Percentiles rank a stretch among this genome's conserved stretches.
These are phyloP conservation scores for Sarcomyxa edulis DNA, from an alignment of 768 basidiomycete species.

Conservation along the genomic window DNA sequence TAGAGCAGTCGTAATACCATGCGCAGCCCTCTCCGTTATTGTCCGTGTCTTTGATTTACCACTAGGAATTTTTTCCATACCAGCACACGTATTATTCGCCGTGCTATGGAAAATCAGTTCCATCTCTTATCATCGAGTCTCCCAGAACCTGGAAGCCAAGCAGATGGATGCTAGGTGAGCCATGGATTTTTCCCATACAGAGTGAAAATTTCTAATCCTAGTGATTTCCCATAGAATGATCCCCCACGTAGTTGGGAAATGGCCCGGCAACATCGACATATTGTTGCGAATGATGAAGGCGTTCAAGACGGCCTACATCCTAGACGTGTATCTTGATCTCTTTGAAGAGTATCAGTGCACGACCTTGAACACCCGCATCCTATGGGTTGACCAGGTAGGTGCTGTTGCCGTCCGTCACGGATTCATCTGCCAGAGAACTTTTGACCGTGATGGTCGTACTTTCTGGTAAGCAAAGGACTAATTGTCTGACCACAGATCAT, in stretches of 20 bases:
- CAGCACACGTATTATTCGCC: slow-evolving; percentile 35
- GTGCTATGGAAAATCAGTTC: slow-evolving; percentile 32
- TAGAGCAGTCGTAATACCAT: slow-evolving; percentile 35
- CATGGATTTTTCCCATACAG: too few species aligned
- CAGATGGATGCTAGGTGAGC: slow-evolving; percentile 45
- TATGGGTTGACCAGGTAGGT: slow-evolving; percentile 68
- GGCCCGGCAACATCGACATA: slow-evolving; percentile 77
- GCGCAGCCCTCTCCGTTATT: slow-evolving; percentile 24
- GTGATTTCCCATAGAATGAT: too few species aligned
- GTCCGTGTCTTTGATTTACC: slow-evolving; percentile 20
- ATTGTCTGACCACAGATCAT: slow-evolving; percentile 44
- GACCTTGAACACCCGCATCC: slow-evolving; percentile 61
- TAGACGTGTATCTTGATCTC: slow-evolving; percentile 58
- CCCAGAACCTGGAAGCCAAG: slow-evolving; percentile 37
- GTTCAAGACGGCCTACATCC: slow-evolving; percentile 54
- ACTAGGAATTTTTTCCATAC: slow-evolving; percentile 31
- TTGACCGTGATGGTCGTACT: too few species aligned
- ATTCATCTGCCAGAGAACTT: too few species aligned
- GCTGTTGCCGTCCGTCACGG: slow-evolving; percentile 2
- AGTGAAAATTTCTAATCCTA: too few species aligned
- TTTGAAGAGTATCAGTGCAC: slow-evolving; percentile 69
- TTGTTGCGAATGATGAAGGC: slow-evolving; percentile 50
- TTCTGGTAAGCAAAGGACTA: too few species aligned
- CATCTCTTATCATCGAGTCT: slow-evolving; percentile 25
- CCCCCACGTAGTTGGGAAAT: slow-evolving; percentile 58